Percentiles rank a stretch among this genome's conserved stretches.
Conservation (phyloP, 306 rosid genomes). For the Cucurbita argyrosperma region DNA sequence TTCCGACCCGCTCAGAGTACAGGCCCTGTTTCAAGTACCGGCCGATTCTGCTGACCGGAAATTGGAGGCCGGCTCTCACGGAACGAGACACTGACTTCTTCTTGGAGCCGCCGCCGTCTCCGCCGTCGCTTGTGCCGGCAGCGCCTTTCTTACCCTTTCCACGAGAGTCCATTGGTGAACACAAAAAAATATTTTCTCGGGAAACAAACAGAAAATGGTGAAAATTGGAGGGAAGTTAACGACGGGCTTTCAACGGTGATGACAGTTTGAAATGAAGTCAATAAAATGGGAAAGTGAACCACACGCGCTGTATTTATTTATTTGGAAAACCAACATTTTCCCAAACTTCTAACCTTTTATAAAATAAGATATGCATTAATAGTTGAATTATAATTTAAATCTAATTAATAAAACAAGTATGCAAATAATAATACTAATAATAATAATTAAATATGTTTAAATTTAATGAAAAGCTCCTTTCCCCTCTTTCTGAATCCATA, state of each 20-base stretch:
- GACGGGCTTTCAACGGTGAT: not conserved
- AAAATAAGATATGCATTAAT: no score
- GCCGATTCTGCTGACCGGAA: slow-evolving; percentile 34
- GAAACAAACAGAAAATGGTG: slow-evolving; percentile 9
- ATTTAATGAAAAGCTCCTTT: not conserved
- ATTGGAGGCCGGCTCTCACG: slow-evolving; percentile 31
- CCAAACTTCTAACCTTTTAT: no score
- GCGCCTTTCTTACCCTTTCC: slow-evolving; percentile 32
- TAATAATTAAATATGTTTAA: not conserved
- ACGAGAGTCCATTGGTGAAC: slow-evolving; percentile 13
- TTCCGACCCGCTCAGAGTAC: slow-evolving; percentile 28
- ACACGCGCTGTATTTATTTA: not conserved
- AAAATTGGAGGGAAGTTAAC: not conserved
- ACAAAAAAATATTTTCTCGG: not conserved
- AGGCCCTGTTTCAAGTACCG: slow-evolving; percentile 37
- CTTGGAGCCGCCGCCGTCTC: slow-evolving; percentile 21
- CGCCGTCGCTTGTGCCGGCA: slow-evolving; percentile 29
- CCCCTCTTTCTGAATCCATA: not conserved
- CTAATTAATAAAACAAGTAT: no score
- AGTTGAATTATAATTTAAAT: no score
- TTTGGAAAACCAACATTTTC: no score
- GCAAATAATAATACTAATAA: no score
- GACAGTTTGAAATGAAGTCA: not conserved
- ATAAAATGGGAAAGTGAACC: not conserved
- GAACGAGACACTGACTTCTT: slow-evolving; percentile 34